These are phyloP conservation scores for Dendrostoma leiphaemia DNA, from an alignment of 2,329 filamentous ascomycete species.

Conservation along the genomic window DNA sequence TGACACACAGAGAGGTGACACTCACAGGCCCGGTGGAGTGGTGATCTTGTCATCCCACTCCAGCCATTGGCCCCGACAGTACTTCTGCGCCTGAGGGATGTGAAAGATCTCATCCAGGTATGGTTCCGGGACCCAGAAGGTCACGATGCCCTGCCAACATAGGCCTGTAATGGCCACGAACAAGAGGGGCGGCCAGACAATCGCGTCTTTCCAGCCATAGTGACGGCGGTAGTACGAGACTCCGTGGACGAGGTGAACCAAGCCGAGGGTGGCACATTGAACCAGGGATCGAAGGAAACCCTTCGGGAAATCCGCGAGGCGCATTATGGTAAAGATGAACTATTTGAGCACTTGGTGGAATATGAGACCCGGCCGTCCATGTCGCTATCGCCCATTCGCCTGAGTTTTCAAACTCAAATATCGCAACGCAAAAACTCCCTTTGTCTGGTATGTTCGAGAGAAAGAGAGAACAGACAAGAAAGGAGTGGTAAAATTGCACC, in stretches of 20 bases:
- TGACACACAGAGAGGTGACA: constrained; percentile 25
- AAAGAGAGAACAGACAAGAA: not conserved
- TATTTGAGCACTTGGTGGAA: not conserved
- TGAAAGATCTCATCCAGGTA: constrained; percentile 81
- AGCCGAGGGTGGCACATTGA: not conserved
- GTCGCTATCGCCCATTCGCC: not conserved
- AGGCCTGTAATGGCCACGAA: constrained; percentile 18
- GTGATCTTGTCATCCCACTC: constrained; percentile 98
- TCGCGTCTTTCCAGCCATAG: constrained; percentile 1
- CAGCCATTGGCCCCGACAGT: constrained; percentile 70
- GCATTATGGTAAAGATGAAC: not conserved
- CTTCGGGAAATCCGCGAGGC: not conserved
- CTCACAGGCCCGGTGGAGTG: constrained; percentile 83
- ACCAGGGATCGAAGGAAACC: not conserved
- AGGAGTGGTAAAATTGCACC: not conserved
- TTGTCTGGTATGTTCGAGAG: not conserved
- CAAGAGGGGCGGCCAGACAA: constrained; percentile 20
- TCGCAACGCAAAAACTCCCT: not conserved
- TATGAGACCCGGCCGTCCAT: not conserved
- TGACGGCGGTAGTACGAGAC: not conserved
- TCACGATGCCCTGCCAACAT: constrained; percentile 39
- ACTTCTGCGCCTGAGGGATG: constrained; percentile 85
- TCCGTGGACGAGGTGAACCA: not conserved
- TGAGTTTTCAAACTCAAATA: not conserved
- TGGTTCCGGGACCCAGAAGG: constrained; percentile 44